Evolutionary conservation across 805 yeast genomes (phyloP).

Genomic region (Nakazawaea anatomiae): DNA sequence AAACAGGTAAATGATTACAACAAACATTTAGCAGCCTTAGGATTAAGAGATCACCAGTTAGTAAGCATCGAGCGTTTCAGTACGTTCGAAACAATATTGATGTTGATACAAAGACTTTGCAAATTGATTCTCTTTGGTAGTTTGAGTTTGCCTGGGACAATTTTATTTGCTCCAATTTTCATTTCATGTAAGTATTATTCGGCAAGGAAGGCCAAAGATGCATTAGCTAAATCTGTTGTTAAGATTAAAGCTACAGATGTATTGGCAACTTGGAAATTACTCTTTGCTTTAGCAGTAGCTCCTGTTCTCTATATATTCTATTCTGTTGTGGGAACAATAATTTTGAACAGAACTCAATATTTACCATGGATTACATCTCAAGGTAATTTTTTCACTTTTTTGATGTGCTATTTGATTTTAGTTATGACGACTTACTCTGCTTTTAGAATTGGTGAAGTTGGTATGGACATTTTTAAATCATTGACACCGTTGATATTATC

Average conservation of each 20-base stretch:
- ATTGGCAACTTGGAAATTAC: constrained; percentile 92
- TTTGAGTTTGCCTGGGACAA: constrained; percentile 79
- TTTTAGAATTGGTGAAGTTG: constrained; percentile 84
- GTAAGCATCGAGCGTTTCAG: constrained; percentile 43
- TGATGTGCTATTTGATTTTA: constrained; percentile 54
- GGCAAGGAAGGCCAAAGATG: constrained; percentile 62
- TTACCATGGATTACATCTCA: not conserved
- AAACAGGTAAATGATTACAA: constrained; percentile 67
- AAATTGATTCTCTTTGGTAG: constrained; percentile 49
- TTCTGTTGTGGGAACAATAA: constrained; percentile 48
- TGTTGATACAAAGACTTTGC: constrained; percentile 51
- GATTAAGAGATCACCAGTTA: constrained; percentile 69
- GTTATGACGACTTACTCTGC: constrained; percentile 83
- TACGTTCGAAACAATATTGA: constrained; percentile 39
- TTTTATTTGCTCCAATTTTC: constrained; percentile 85
- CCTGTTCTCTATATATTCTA: constrained; percentile 79
- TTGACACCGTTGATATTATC: constrained; percentile 69
- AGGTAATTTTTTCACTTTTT: constrained; percentile 17
- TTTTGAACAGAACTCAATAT: constrained; percentile 7
- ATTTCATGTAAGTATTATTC: constrained; percentile 70
- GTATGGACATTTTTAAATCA: constrained; percentile 84
- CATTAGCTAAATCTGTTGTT: constrained; percentile 80
- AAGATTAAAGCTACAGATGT: constrained; percentile 90
- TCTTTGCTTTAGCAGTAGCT: constrained; percentile 81
- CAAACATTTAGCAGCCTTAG: constrained; percentile 51